These are phyloP conservation scores for Usnea hakonensis DNA, from an alignment of 495 filamentous ascomycete genomes.

Conservation along the genomic window DNA sequence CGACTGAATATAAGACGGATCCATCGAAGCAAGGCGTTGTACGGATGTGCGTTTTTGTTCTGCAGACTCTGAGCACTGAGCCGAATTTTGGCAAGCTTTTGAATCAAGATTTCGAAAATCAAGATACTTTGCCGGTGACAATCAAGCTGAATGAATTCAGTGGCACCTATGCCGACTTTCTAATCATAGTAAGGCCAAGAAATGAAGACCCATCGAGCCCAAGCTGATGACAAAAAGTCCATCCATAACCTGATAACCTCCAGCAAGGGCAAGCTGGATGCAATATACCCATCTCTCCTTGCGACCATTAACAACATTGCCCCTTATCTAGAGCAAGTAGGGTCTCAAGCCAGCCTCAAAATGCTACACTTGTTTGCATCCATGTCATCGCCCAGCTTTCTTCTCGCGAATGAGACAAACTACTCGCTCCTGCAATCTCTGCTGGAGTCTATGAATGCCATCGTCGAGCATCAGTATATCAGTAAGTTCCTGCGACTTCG, in stretches of 20 bases:
- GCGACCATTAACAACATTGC: constrained; percentile 91
- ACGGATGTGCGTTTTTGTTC: constrained; percentile 90
- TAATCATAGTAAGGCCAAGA: constrained; percentile 65
- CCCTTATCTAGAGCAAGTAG: constrained; percentile 70
- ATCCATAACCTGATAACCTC: constrained; percentile 87
- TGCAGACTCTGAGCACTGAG: constrained; percentile 93
- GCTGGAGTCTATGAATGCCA: constrained; percentile 83
- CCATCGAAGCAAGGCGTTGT: constrained; percentile 85
- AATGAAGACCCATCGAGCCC: not conserved
- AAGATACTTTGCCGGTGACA: constrained; percentile 74
- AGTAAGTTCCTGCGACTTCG: constrained; percentile 43
- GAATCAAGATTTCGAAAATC: constrained; percentile 81
- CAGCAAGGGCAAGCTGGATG: constrained; percentile 83
- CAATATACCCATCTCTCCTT: constrained; percentile 86
- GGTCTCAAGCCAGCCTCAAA: constrained; percentile 67
- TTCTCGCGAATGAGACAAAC: constrained; percentile 93
- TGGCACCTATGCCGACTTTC: constrained; percentile 87
- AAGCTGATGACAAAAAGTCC: constrained; percentile 53
- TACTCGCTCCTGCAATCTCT: constrained; percentile 73
- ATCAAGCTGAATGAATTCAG: constrained; percentile 77
- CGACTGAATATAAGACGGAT: constrained; percentile 77
- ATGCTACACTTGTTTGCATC: constrained; percentile 83
- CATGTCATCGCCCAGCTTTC: constrained; percentile 90
- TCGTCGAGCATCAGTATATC: constrained; percentile 84
- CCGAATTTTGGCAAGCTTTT: constrained; percentile 82